Conservation (phyloP, 352 stramenopile species). For the Lagenidium sp. region DNA sequence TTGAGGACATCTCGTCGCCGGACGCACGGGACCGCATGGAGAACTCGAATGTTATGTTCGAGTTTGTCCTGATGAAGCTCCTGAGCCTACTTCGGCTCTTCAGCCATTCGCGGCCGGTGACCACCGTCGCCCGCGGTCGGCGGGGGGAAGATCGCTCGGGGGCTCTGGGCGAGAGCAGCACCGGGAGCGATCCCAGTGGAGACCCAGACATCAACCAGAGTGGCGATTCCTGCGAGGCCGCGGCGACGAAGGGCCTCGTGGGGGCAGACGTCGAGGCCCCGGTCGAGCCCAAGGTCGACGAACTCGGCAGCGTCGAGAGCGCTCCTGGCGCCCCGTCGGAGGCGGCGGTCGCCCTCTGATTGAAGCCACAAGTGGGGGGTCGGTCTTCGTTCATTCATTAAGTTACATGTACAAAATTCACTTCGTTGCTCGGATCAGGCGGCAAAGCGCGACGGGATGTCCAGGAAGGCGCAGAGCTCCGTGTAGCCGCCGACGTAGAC, state of each 20-base stretch:
- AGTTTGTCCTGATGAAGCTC: constrained; percentile 64
- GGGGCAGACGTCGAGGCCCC: not conserved
- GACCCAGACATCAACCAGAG: constrained; percentile 2
- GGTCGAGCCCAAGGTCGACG: constrained; percentile 6
- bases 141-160: too few species aligned
- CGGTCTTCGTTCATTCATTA: constrained; percentile 1
- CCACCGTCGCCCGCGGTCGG: too few species aligned
- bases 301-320: too few species aligned
- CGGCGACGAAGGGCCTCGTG: too few species aligned
- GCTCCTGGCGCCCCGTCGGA: constrained; percentile 2
- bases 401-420: too few species aligned
- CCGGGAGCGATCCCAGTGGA: not conserved
- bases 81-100: constrained; percentile 59
- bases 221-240: too few species aligned
- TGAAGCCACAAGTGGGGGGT: too few species aligned
- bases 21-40: constrained; percentile 67
- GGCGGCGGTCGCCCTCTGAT: not conserved
- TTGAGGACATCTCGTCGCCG: constrained; percentile 54
- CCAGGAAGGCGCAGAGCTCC: constrained; percentile 54
- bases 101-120: constrained; percentile 54
- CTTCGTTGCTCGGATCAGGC: constrained; percentile 6
- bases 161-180: not conserved
- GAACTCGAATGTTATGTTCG: constrained; percentile 76
- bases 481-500: constrained; percentile 76
- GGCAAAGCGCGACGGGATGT: constrained; percentile 48